Conservation (phyloP, 176 grass and related monocot genomes). For the Carex kokanica region DNA sequence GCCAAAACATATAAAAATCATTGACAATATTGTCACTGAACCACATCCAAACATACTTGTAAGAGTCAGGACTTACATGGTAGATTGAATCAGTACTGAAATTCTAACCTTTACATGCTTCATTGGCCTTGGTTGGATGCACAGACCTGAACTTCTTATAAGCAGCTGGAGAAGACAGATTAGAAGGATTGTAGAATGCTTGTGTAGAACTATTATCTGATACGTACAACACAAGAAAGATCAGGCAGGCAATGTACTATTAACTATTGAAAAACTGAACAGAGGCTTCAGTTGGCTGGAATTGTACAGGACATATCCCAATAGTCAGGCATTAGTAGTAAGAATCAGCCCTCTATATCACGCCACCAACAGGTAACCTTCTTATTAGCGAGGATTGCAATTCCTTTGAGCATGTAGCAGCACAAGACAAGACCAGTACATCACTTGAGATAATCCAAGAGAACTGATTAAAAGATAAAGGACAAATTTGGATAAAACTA, state of each 20-base stretch:
- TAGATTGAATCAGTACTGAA: constrained; percentile 17
- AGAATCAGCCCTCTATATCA: constrained; percentile 3
- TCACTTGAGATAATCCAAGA: constrained; percentile 13
- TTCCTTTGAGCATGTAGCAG: neutral
- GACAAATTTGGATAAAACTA: neutral
- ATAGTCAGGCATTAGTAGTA: neutral
- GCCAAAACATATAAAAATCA: constrained; percentile 14
- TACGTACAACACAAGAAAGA: constrained; percentile 23
- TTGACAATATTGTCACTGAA: neutral
- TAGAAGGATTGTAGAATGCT: constrained; percentile 27
- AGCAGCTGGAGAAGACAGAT: constrained; percentile 26
- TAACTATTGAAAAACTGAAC: neutral
- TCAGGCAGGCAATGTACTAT: constrained; percentile 8
- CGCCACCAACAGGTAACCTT: neutral
- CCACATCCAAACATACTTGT: neutral
- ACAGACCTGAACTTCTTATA: constrained; percentile 34
- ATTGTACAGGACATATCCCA: constrained; percentile 24
- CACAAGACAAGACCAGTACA: constrained; percentile 1
- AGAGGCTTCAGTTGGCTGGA: neutral
- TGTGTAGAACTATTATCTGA: constrained; percentile 35
- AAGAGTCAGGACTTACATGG: neutral
- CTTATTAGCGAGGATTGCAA: neutral
- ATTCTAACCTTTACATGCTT: constrained; percentile 43
- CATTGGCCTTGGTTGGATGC: constrained; percentile 31
- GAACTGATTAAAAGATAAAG: constrained; percentile 13